Evolutionary conservation across 208 protist species (phyloP).

Genomic region (Trypanosoma scelopori): DNA sequence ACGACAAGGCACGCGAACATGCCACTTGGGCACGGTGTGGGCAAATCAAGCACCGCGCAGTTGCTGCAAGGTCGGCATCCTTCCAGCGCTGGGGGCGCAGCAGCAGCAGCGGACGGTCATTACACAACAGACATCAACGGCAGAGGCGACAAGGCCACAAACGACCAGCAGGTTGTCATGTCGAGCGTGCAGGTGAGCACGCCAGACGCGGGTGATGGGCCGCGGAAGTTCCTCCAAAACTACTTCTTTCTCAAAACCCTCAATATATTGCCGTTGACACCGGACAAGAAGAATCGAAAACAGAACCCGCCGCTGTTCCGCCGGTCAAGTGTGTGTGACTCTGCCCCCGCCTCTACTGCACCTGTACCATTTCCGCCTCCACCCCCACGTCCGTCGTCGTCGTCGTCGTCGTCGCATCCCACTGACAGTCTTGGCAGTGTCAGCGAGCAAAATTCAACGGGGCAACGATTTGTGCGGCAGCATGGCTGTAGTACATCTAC

Average conservation of each 20-base stretch:
- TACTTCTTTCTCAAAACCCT: slow-evolving; percentile 24
- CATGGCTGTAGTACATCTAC: neutral
- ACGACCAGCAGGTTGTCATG: too few relatives aligned
- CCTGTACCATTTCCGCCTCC: neutral
- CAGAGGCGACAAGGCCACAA: too few relatives aligned
- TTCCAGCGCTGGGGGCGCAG: too few relatives aligned
- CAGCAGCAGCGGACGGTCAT: too few relatives aligned
- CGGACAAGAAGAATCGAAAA: slow-evolving; percentile 20
- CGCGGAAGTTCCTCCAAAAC: slow-evolving; percentile 12
- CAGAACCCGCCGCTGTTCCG: slow-evolving; percentile 11
- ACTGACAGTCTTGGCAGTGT: neutral
- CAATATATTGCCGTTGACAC: slow-evolving; percentile 14
- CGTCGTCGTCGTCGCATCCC: neutral
- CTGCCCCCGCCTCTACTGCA: slow-evolving; percentile 5
- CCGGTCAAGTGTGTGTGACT: neutral
- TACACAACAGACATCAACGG: too few relatives aligned
- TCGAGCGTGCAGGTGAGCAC: neutral
- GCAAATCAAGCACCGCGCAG: too few relatives aligned
- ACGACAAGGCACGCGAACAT: too few relatives aligned
- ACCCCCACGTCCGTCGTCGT: slow-evolving; percentile 9
- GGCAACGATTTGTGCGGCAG: neutral
- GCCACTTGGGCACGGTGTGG: too few relatives aligned
- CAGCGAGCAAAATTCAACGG: neutral
- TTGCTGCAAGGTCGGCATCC: too few relatives aligned
- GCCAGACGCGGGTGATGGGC: neutral